A percentile compares a stretch with the other conserved stretches of the same genome.
Conservation (phyloP, 495 filamentous ascomycete species). For the Penicillium herquei region DNA sequence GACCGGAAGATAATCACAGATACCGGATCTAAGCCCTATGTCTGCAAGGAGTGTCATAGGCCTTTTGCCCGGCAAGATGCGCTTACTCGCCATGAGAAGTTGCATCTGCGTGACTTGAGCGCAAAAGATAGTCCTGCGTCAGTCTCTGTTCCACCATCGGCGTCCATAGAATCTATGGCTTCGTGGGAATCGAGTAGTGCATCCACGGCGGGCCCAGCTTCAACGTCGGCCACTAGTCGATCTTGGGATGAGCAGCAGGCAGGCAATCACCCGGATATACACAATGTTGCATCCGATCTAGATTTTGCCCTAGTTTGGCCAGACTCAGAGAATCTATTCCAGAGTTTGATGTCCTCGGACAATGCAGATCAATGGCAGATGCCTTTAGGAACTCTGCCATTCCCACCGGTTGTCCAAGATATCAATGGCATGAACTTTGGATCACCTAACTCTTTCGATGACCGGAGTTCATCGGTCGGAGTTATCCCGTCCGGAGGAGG, state of each 20-base stretch:
- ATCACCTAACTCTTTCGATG: constrained; percentile 36
- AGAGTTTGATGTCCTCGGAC: constrained; percentile 45
- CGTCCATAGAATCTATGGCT: constrained; percentile 21
- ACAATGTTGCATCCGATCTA: constrained; percentile 31
- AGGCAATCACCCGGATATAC: constrained; percentile 20
- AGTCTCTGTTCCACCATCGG: constrained; percentile 15
- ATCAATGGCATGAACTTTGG: constrained; percentile 34
- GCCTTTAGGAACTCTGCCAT: constrained; percentile 42
- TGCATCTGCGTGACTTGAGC: constrained; percentile 36
- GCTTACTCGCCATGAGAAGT: constrained; percentile 47
- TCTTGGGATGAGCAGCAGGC: constrained; percentile 26
- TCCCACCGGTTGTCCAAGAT: constrained; percentile 37
- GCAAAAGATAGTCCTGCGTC: constrained; percentile 23
- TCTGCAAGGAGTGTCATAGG: constrained; percentile 42
- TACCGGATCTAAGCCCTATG: constrained; percentile 46
- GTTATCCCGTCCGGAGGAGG: constrained; percentile 43
- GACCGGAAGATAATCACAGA: constrained; percentile 28
- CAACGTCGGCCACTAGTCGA: constrained; percentile 25
- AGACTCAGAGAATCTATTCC: constrained; percentile 48
- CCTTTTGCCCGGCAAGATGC: constrained; percentile 50
- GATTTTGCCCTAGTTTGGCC: constrained; percentile 50
- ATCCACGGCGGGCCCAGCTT: constrained; percentile 19
- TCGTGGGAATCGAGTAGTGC: constrained; percentile 29
- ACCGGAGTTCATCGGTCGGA: constrained; percentile 38
- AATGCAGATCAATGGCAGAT: constrained; percentile 48